Percentiles rank a stretch among this genome's conserved stretches.
Evolutionary conservation across 2,329 filamentous ascomycete species (phyloP).

Genomic region (Monilinia vaccinii-corymbosi): DNA sequence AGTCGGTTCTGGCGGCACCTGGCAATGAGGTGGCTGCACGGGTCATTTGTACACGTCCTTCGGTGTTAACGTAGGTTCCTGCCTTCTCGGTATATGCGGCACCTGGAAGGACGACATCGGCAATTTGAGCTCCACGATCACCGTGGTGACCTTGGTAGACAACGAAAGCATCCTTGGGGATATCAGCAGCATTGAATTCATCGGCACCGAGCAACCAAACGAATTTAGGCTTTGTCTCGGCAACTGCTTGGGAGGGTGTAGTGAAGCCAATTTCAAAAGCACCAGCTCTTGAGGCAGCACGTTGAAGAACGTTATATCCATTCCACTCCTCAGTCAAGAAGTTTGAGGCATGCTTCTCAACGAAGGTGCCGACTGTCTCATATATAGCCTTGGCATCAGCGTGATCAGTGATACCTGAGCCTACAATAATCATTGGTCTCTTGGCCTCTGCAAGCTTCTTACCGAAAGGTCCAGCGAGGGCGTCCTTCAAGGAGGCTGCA

Average conservation of each 20-base stretch:
- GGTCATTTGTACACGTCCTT: conserved; percentile 90
- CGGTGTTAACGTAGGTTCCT: conserved; percentile 94
- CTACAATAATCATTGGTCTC: conserved; percentile 93
- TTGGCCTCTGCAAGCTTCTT: conserved; percentile 84
- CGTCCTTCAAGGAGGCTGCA: conserved; percentile 71
- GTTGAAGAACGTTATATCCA: conserved; percentile 93
- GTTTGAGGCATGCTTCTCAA: conserved; percentile 84
- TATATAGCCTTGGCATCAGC: conserved; percentile 86
- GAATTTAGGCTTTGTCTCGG: conserved; percentile 83
- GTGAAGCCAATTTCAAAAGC: conserved; percentile 96
- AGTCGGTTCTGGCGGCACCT: conserved; percentile 87
- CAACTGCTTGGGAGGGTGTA: conserved; percentile 70
- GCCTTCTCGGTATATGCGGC: conserved; percentile 96
- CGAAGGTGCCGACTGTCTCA: conserved; percentile 80
- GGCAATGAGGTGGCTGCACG: conserved; percentile 81
- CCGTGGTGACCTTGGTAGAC: conserved; percentile 98
- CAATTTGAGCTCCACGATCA: conserved; percentile 84
- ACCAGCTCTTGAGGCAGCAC: conserved; percentile 82
- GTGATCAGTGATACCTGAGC: conserved; percentile 86
- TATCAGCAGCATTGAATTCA: conserved; percentile 74
- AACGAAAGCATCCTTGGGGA: conserved; percentile 92
- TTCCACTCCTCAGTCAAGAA: conserved; percentile 91
- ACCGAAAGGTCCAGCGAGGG: conserved; percentile 78
- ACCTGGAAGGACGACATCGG: conserved; percentile 87
- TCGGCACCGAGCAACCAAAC: conserved; percentile 95